Base-by-base conservation (phyloP, 2,329 filamentous ascomycete species). In the Colletotrichum simmondsii region DNA sequence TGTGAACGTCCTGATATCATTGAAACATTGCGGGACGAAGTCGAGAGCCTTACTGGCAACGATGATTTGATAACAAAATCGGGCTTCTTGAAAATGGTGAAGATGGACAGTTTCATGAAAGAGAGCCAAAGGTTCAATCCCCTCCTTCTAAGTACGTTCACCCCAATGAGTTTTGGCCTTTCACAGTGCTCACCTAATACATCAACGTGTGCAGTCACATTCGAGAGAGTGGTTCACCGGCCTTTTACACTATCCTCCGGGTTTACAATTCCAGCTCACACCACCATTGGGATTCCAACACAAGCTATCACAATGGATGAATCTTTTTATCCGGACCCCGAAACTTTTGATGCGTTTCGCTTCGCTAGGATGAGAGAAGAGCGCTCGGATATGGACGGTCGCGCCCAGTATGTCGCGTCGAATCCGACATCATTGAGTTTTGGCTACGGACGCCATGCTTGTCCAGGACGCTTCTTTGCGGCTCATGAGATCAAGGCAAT, bases 31-130 rank as follows among this genome's bases (percentile, higher is more conserved):
- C n/a, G 66, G 30, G 10, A 56, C 12, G 66, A 68, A 68, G 12
- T 68, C 10, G 12, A 32, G 58, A 26, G 7, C 14, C 35, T 37
- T 37, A 37, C 35, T 37, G 14, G 11, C 35, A 16, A 11, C 35
- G 24, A 63, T 56, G 66, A 57, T 63, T 24, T 49, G 12, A 26
- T 49, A 26, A 58, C 12, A 56, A 12, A 49, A 49, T 26, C 5
- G 57, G 66, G 66, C 58, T 68, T n/a, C 42, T 35, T 22, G 14
- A 49, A 57, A 24, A 26, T 68, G 12, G 49, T 35, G 4, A 68
- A 68, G 26, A 63, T 68, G 66, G 66, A 63, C n/a, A 68, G 66
- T 35, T 68, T 68, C 22, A 63, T 68, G 49, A 68, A 68, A 35
- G 66, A 68, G 28, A 57, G 49, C n/a, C 66, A 68, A 26, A 26